Percentiles rank a stretch among this genome's conserved stretches.
phyloP scores from a whole-genome alignment of 257 asterid genomes.

The Plectranthus barbatus region DNA sequence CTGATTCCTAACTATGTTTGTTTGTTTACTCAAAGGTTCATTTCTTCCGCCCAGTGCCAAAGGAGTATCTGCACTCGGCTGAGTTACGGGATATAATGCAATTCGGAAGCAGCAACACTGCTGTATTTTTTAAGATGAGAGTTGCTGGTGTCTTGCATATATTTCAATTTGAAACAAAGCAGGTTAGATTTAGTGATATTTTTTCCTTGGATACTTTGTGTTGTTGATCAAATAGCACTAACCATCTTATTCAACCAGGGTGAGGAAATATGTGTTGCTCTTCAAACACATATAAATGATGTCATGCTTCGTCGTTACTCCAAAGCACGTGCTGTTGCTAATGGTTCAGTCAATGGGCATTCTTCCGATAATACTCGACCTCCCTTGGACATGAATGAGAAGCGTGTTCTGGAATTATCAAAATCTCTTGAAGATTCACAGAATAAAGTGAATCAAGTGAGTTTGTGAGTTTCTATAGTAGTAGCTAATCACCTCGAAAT shows the following conservation, averaged over 20 bases:
- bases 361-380: constrained; percentile 50
- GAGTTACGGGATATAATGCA: constrained; percentile 99
- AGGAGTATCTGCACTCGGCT: constrained; percentile 95
- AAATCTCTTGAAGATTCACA: constrained; percentile 82
- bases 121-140: constrained; percentile 98
- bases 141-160: constrained; percentile 98
- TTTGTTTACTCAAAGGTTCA: constrained; percentile 56
- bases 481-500: neutral
- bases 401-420: constrained; percentile 66
- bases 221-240: neutral
- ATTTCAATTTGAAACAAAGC: constrained; percentile 96
- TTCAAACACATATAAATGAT: constrained; percentile 97
- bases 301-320: constrained; percentile 98
- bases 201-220: neutral
- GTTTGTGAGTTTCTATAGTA: constrained; percentile 16
- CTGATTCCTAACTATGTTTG: constrained; percentile 17
- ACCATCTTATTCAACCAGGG: constrained; percentile 48
- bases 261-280: constrained; percentile 98
- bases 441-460: constrained; percentile 64
- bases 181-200: constrained; percentile 36
- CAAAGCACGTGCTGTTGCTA: constrained; percentile 79
- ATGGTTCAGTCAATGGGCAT: constrained; percentile 65
- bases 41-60: constrained; percentile 98
- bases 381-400: constrained; percentile 50
- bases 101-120: constrained; percentile 97